Base-by-base conservation (phyloP, 2,329 filamentous ascomycete genomes). In the Helicocarpus griseus region DNA sequence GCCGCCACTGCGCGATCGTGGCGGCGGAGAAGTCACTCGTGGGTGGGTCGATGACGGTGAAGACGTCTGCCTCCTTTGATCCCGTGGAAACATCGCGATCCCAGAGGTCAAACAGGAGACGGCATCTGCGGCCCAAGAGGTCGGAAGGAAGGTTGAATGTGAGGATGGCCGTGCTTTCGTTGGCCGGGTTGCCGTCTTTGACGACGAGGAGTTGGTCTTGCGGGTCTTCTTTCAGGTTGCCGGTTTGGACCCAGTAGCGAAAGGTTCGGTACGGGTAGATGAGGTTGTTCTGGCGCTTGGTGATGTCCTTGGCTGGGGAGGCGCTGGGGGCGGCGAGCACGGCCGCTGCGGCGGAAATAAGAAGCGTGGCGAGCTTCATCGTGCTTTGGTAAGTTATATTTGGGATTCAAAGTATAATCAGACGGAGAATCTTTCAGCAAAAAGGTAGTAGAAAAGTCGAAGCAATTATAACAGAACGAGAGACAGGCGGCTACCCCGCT, bases 91-190 rank as follows among this genome's bases (percentile, higher is more conserved):
- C 36, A 28, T 62, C 59, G 9, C 56, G 55, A 22, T 53, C 52
- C 55, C 57, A 56, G 5, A 61, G 56, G 24, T 62, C 60, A 24
- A 62, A 61, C 8, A 57, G 51, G 9, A 62, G 54, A 46, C 50
- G 54, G 58, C 60, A 62, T 17, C 48, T 55, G 21, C 53, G 55
- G 45, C 57, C 58, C 11, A 44, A 39, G 36, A 56, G 38, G 2
- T 57, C 53, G 0, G 51, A 6, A 19, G 50, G 45, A 22, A 61
- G 29, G n/a, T 57, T 8, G 50, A 61, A 62, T 28, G 57, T 62
- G 7, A 61, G 57, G 22, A 62, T 58, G 1, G 56, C 52, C 53
- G 53, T 61, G 35, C 56, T 58, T 43, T 61, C 59, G 31, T 62
- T 48, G 4, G 17, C 52, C 0, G 45, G 49, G 19, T 57, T 57